These are phyloP conservation scores for Claviceps africana DNA, from an alignment of 2,329 filamentous ascomycete species.

Conservation along the genomic window DNA sequence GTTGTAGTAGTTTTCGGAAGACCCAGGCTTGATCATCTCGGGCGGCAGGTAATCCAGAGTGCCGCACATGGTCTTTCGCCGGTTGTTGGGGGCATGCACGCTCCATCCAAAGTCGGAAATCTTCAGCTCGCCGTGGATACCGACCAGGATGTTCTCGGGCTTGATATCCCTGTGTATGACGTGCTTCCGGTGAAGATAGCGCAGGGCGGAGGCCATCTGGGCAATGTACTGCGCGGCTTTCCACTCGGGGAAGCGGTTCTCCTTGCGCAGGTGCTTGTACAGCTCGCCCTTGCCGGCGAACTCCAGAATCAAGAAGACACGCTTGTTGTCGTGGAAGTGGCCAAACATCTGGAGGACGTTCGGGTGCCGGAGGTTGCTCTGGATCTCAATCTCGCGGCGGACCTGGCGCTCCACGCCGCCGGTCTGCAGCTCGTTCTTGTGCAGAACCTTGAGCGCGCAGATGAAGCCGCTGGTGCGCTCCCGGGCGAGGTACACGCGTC, in stretches of 20 bases:
- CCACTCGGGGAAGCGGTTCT: conserved; percentile 52
- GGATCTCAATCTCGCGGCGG: conserved; percentile 58
- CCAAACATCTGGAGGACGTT: conserved; percentile 51
- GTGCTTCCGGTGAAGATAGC: conserved; percentile 18
- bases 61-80: conserved; percentile 89
- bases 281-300: conserved; percentile 52
- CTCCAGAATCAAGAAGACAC: conserved; percentile 59
- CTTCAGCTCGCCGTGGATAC: conserved; percentile 95
- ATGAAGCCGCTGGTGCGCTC: conserved; percentile 53
- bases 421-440: conserved; percentile 56
- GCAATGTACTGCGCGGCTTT: conserved; percentile 59
- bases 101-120: conserved; percentile 98
- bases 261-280: conserved; percentile 56
- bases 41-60: conserved; percentile 95
- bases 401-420: conserved; percentile 58
- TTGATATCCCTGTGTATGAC: conserved; percentile 22
- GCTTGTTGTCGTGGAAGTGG: conserved; percentile 58
- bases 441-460: conserved; percentile 57
- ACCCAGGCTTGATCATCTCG: conserved; percentile 83
- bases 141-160: conserved; percentile 29
- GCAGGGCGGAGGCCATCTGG: conserved; percentile 43
- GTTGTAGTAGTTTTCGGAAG: conserved; percentile 74
- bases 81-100: conserved; percentile 90
- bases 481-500: conserved; percentile 56
- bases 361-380: conserved; percentile 56